Base-by-base conservation (phyloP, 2,329 filamentous ascomycete species). In the Bipolaris sorokiniana region DNA sequence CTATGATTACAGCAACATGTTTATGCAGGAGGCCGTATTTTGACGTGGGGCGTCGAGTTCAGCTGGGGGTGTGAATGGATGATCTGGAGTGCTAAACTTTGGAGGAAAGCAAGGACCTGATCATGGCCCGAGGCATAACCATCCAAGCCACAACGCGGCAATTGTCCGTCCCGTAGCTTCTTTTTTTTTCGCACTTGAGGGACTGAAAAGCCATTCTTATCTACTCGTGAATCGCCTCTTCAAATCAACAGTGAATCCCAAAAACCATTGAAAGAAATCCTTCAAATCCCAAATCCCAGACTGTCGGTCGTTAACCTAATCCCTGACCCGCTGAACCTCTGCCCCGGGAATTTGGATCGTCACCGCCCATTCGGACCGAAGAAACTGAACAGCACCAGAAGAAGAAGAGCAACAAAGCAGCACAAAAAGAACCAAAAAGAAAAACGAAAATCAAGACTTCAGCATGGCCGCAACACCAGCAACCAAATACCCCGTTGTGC, bases 401-500 rank as follows among this genome's bases (percentile, higher is more conserved):
- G 10, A 31, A 13, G 10, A 31, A 31, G 10, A 37, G 6, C 34
- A 15, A 16, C 34, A 37, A 15, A 15, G 15, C 34, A 44, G 13
- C 23, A 13, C 33, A 7, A 36, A n/a, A n/a, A 46, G 10, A 31
- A 34, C 16, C 36, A 16, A 28, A 7, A 28, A 28, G 26, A 28
- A 15, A 15, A 26, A 2, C 18, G 28, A 31, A 31, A 31, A 5
- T 9, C 10, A 11, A 9, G 3, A 31, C 13, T 13, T 31, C 28
- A 31, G 10, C 10, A 64, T 62, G 56, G 53, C 48, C 16, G 51
- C 59, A 50, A 59, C 53, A 18, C 48, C 59, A 33, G 50, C 59
- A 18, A 54, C 40, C 54, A 61, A 62, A 5, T 66, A 64, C 33
- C 62, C 63, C 6, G 46, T 58, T 20, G 42, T 66, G 31, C 22